phyloP scores from a whole-genome alignment of 2,329 filamentous ascomycete species.

The Cladosporium oxysporum region DNA sequence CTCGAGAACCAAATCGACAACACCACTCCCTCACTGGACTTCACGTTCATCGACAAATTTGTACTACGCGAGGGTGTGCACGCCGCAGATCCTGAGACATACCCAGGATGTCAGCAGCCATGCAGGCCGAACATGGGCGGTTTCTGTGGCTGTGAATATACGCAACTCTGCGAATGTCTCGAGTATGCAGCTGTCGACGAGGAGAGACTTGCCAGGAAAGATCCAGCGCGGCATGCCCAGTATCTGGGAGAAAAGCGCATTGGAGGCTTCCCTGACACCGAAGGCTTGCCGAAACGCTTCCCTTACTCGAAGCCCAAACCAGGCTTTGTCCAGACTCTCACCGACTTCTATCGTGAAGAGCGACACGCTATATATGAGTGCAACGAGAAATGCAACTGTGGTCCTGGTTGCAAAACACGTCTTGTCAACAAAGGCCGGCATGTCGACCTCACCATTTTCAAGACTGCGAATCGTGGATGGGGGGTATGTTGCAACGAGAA shows the following conservation, averaged over 20 bases:
- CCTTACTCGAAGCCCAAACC: constrained; percentile 56
- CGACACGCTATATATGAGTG: constrained; percentile 73
- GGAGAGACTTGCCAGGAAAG: constrained; percentile 34
- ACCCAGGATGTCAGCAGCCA: constrained; percentile 62
- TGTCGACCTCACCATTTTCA: constrained; percentile 74
- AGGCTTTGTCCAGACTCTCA: constrained; percentile 31
- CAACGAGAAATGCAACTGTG: constrained; percentile 69
- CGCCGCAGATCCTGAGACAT: constrained; percentile 58
- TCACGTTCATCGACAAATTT: constrained; percentile 67
- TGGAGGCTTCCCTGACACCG: constrained; percentile 21
- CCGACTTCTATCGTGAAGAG: constrained; percentile 45
- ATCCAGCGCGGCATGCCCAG: constrained; percentile 24
- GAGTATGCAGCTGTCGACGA: constrained; percentile 59
- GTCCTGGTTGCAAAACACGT: constrained; percentile 66
- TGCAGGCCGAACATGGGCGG: constrained; percentile 60
- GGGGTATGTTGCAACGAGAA: constrained; percentile 67
- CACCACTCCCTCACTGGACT: constrained; percentile 58
- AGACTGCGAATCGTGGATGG: constrained; percentile 74
- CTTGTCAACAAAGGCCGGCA: constrained; percentile 74
- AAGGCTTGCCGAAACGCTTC: constrained; percentile 54
- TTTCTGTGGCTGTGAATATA: constrained; percentile 63
- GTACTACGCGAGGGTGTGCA: constrained; percentile 62
- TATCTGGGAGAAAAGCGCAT: constrained; percentile 27
- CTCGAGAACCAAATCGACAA: constrained; percentile 60
- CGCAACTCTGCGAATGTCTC: constrained; percentile 65